Conservation (phyloP, 2,329 filamentous ascomycete genomes). For the Paecilomyces dactylethromorphus region DNA sequence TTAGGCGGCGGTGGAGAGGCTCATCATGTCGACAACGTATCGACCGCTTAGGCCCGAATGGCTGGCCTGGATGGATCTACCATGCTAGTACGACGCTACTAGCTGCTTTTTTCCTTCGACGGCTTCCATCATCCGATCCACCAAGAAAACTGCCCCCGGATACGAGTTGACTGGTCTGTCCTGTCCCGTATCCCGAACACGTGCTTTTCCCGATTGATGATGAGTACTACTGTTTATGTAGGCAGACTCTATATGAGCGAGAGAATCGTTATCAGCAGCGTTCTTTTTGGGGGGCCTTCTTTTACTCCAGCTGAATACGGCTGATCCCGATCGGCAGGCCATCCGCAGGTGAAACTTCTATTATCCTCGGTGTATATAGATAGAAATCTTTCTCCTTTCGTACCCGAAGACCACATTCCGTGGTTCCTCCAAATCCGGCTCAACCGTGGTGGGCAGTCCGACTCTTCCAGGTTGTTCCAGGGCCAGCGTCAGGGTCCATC, state of each 20-base stretch:
- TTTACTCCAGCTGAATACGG: too few species aligned
- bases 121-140: neutral
- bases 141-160: neutral
- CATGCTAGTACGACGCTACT: neutral
- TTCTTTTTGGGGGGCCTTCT: too few species aligned
- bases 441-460: neutral
- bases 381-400: neutral
- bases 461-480: neutral
- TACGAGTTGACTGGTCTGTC: neutral
- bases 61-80: neutral
- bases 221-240: neutral
- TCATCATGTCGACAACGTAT: neutral
- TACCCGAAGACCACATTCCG: neutral
- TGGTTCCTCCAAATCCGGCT: neutral
- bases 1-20: neutral
- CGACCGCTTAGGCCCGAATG: neutral
- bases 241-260: neutral
- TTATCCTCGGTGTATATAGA: neutral
- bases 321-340: neutral
- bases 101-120: neutral
- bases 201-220: neutral
- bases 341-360: neutral
- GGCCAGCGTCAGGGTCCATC: neutral
- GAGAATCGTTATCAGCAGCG: neutral
- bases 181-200: neutral